Base-by-base conservation (phyloP, 805 yeast species). In the Brettanomyces nanus region DNA sequence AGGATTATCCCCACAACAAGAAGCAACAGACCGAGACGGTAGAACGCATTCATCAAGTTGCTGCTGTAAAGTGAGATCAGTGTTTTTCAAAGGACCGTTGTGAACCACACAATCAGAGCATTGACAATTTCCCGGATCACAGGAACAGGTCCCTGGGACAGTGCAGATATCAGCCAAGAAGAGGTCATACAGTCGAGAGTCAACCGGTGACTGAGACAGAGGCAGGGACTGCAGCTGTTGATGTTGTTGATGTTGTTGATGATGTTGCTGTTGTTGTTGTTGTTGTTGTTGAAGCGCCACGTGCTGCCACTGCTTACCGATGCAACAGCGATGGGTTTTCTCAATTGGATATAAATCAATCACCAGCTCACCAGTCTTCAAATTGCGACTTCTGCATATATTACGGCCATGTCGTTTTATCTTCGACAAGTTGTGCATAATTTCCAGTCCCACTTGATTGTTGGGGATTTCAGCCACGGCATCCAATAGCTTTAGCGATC, bases 381-480 rank as follows among this genome's bases (percentile, higher is more conserved):
- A 23, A 9, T 26, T 23, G n/a, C 39, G 37, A 18, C 35, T 35
- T 28, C 31, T 42, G 35, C 57, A 49, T 13, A 39, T 33, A 4
- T 30, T 20, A 6, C 31, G 33, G 3, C 56, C 53, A 28, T 51
- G 57, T 17, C 35, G 38, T 17, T 42, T 47, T 4, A 37, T 36
- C 21, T 43, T 45, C 1, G 53, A 44, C 9, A 47, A 42, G 19
- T 47, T 46, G 23, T 49, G 45, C 36, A 58, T 58, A 22, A 58
- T 38, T 14, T 58, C 58, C 14, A 52, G 45, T 1, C 62, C 62
- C 9, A 51, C 61, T 39, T 54, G 42, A 34, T 50, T 54, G 33
- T 52, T 56, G 11, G 63, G 61, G 18, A 56, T 50, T 18, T 58
- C 62, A 21, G 43, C 41, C 3, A 61, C 62, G 3, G 66, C 65